Evolutionary conservation across 495 filamentous ascomycete species (phyloP).

Genomic region (Xanthoparmelia taractica): DNA sequence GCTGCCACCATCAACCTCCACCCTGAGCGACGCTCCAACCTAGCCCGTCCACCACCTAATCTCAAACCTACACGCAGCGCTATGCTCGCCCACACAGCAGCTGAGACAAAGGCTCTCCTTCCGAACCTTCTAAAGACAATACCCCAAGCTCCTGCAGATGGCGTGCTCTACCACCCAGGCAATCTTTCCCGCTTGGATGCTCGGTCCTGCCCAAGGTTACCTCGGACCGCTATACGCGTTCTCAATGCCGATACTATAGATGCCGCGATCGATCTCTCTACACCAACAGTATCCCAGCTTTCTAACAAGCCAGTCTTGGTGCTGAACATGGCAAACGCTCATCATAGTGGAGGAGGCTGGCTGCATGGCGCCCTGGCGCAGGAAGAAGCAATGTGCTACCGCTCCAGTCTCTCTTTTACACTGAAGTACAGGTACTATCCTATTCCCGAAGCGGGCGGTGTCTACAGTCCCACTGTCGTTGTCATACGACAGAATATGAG

Average conservation of each 20-base stretch:
- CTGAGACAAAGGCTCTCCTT: slow-evolving; percentile 23
- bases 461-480: slow-evolving; percentile 54
- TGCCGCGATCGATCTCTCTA: slow-evolving; percentile 46
- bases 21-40: slow-evolving; percentile 20
- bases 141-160: slow-evolving; percentile 27
- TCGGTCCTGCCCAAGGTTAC: slow-evolving; percentile 23
- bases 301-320: slow-evolving; percentile 40
- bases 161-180: slow-evolving; percentile 20
- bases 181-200: slow-evolving; percentile 21
- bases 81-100: slow-evolving; percentile 19
- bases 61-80: slow-evolving; percentile 14
- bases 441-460: slow-evolving; percentile 39
- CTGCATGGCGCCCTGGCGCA: slow-evolving; percentile 47
- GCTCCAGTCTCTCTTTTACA: slow-evolving; percentile 48
- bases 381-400: slow-evolving; percentile 60
- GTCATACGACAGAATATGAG: slow-evolving; percentile 43
- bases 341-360: slow-evolving; percentile 50
- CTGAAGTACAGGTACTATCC: slow-evolving; percentile 52
- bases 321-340: slow-evolving; percentile 54
- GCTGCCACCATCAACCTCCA: slow-evolving; percentile 2
- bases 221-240: slow-evolving; percentile 36
- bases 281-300: background rate
- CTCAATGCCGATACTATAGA: slow-evolving; percentile 77
- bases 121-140: slow-evolving; percentile 24
- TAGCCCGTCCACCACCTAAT: slow-evolving; percentile 5